A percentile compares a stretch with the other conserved stretches of the same genome.
These are phyloP conservation scores for Exophiala xenobiotica DNA, from an alignment of 2,329 filamentous ascomycete genomes.

Conservation along the genomic window DNA sequence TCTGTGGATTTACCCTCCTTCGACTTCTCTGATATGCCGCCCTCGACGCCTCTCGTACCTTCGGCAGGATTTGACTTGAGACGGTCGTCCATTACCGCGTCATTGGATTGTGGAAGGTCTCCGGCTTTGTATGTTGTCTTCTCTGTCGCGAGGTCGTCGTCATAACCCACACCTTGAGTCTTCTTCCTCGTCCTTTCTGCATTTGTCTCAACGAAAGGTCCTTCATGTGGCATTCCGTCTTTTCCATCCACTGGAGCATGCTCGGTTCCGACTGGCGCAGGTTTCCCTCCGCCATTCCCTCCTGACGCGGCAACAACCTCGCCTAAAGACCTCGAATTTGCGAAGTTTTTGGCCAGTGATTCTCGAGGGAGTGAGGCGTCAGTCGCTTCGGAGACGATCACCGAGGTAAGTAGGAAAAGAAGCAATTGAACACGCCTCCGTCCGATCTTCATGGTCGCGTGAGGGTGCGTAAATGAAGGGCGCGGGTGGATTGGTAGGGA, in stretches of 20 bases:
- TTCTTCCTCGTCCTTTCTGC: slow-evolving; percentile 50
- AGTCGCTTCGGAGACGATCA: slow-evolving; percentile 31
- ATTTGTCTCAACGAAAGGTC: slow-evolving; percentile 63
- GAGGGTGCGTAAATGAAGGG: not conserved
- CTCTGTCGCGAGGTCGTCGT: slow-evolving; percentile 33
- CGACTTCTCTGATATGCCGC: slow-evolving; percentile 83
- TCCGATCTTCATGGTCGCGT: slow-evolving; percentile 37
- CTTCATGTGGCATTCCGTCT: slow-evolving; percentile 89
- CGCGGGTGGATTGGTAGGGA: not conserved
- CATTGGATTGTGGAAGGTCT: slow-evolving; percentile 55
- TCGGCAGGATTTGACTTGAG: slow-evolving; percentile 72
- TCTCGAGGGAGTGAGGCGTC: slow-evolving; percentile 15
- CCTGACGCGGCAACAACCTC: slow-evolving; percentile 18
- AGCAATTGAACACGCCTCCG: slow-evolving; percentile 34
- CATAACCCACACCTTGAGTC: slow-evolving; percentile 23
- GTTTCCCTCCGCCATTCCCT: slow-evolving; percentile 12
- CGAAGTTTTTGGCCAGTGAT: slow-evolving; percentile 5
- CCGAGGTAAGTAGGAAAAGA: slow-evolving; percentile 38
- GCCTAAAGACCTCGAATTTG: slow-evolving; percentile 9
- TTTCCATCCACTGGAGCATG: slow-evolving; percentile 88
- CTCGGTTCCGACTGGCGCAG: slow-evolving; percentile 58
- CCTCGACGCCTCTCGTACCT: slow-evolving; percentile 84
- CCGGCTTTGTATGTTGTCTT: slow-evolving; percentile 36
- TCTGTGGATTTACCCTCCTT: slow-evolving; percentile 70
- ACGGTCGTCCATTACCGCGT: slow-evolving; percentile 93